A percentile compares a stretch with the other conserved stretches of the same genome.
These are phyloP conservation scores for Ascoidea tarda DNA, from an alignment of 805 yeast species.

Conservation along the genomic window DNA sequence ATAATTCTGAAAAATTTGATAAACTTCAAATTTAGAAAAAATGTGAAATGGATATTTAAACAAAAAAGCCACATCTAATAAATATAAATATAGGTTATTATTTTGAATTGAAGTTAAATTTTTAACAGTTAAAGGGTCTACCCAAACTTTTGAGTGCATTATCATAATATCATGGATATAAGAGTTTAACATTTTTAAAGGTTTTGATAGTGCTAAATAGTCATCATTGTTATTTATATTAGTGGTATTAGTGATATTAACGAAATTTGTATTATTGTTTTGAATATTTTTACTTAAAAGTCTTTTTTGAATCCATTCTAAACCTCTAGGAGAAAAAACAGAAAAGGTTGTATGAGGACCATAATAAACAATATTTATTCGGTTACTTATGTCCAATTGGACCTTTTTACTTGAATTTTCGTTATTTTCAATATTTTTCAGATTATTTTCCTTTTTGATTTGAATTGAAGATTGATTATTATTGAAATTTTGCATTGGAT, in stretches of 20 bases:
- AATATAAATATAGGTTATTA: background rate
- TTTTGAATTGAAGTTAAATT: background rate
- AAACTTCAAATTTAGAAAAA: background rate
- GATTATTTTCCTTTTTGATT: background rate
- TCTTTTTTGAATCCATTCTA: conserved; percentile 22
- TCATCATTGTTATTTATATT: background rate
- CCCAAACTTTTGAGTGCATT: background rate
- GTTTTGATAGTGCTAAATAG: background rate
- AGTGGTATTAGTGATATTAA: too few species aligned
- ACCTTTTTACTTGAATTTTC: background rate
- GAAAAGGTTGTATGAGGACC: conserved; percentile 22
- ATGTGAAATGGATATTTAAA: background rate
- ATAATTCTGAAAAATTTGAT: too few species aligned
- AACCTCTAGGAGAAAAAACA: conserved; percentile 25
- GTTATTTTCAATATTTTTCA: too few species aligned
- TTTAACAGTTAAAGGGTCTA: background rate
- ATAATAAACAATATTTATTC: conserved; percentile 7
- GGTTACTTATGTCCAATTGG: background rate
- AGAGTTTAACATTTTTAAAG: background rate
- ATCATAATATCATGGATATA: background rate
- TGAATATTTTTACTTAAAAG: too few species aligned
- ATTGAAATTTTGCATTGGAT: background rate
- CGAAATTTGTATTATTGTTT: too few species aligned
- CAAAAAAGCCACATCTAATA: background rate
- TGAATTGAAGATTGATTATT: background rate